These are phyloP conservation scores for Arxiozyma heterogenica DNA, from an alignment of 1,139 yeast genomes.

Conservation along the genomic window DNA sequence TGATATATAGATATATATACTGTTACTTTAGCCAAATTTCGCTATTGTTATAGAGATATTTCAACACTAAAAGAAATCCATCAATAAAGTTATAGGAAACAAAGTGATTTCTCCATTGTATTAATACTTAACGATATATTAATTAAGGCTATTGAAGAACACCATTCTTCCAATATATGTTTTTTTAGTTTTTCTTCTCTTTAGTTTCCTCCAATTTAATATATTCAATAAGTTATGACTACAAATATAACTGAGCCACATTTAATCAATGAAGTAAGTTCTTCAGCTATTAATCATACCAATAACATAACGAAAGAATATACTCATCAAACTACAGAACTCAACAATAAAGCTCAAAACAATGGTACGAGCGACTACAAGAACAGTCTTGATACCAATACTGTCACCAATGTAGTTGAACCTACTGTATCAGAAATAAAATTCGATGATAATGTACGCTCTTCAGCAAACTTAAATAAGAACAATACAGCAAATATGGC, in stretches of 20 bases:
- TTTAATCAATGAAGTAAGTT: not conserved
- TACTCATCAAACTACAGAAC: not conserved
- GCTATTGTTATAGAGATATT: not conserved
- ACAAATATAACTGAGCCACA: not conserved
- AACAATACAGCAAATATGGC: not conserved
- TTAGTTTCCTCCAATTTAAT: not conserved
- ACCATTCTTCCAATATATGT: not conserved
- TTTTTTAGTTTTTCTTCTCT: not conserved
- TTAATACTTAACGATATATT: too few relatives aligned
- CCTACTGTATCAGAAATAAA: not conserved
- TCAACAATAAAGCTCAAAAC: not conserved
- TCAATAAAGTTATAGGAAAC: too few relatives aligned
- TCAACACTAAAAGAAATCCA: too few relatives aligned
- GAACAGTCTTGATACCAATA: not conserved
- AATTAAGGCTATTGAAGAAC: not conserved
- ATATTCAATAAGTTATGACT: not conserved
- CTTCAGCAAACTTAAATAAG: not conserved
- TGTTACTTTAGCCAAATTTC: not conserved
- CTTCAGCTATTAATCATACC: not conserved
- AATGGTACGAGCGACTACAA: too few relatives aligned
- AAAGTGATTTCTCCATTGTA: not conserved
- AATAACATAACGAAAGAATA: not conserved
- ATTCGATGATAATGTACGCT: not conserved
- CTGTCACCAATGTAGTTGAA: not conserved
- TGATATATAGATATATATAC: not conserved